Evolutionary conservation across 139 green algal genomes (phyloP), one percentile per base, ranked within the genome.

Genomic region (Chlamydomonas applanata): DNA sequence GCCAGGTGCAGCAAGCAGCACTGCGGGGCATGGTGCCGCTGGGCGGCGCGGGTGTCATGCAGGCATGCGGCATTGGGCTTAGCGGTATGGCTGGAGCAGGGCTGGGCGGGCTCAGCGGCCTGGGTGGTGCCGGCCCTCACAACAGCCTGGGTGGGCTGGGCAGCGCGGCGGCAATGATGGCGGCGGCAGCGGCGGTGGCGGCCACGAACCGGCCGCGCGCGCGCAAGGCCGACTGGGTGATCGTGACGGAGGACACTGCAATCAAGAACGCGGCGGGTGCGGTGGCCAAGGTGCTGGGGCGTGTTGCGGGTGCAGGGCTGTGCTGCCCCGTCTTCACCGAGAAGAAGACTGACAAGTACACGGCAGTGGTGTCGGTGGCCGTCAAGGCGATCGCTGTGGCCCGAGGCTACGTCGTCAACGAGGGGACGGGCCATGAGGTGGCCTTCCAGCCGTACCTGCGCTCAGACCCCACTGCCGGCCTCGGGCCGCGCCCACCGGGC

Each of bases 221-320:
- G 1, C 79, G 79, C 56, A 85, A 85, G 65, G 79, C 79, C 19
- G 79, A 85, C 66, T 85, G 79, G 22, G 79, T 85, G 19, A 85
- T 85, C 25, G 79, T 85, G 22, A 85, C 79, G 33, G 79, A 85
- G 70, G 79, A 83, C 66, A 83, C 72, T 3, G 72, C 72, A 9
- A 85, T 85, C 57, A 85, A 85, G 74, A 85, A 85, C 67, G 79
- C 79, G 4, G 79, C 79, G 4, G 79, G 79, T 56, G 79, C 79
- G 16, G 67, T 85, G n/a, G 79, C 79, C 29, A 85, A 85, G 72
- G 79, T 85, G 70, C 74, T 85, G 20, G 71, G 74, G 32, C 74
- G 79, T 9, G 68, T 85, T 2, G 74, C 73, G 4, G 65, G 57
- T 20, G 69, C 78, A 57, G 79, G 79, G n/a, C 63, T 79, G 49